A percentile compares a stretch with the other conserved stretches of the same genome.
Conservation (phyloP, 768 basidiomycete genomes). For the Podaxis sp. region DNA sequence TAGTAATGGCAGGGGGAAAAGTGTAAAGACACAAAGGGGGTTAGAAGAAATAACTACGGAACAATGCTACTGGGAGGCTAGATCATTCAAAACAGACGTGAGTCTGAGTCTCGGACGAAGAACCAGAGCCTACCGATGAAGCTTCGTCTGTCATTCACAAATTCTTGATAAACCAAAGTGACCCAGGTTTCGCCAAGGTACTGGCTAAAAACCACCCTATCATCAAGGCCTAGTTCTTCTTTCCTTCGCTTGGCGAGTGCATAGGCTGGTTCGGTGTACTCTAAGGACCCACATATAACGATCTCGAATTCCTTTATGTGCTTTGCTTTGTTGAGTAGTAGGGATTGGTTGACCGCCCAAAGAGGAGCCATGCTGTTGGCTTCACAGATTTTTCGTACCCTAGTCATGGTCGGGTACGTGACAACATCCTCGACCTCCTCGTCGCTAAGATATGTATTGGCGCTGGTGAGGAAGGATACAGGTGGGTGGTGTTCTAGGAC, state of each 20-base stretch:
- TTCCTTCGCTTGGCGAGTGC: conserved; percentile 6
- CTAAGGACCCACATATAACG: conserved; percentile 19
- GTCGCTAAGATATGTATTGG: conserved; percentile 33
- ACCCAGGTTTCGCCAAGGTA: conserved; percentile 16
- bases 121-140: not conserved
- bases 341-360: conserved; percentile 29
- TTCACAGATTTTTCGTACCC: conserved; percentile 27
- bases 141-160: conserved; percentile 2
- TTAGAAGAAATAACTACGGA: not conserved
- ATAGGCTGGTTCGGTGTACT: conserved; percentile 2
- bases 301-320: conserved; percentile 28
- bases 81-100: not conserved
- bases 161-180: conserved; percentile 18
- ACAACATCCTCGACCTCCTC: conserved; percentile 33
- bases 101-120: not conserved
- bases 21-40: not conserved
- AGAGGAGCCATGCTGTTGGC: conserved; percentile 20
- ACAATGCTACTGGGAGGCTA: not conserved
- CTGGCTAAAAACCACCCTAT: conserved; percentile 15
- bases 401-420: conserved; percentile 26
- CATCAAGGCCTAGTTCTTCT: conserved; percentile 16
- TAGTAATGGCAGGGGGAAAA: not conserved
- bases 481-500: conserved; percentile 25
- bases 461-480: conserved; percentile 32
- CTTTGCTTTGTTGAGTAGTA: conserved; percentile 24